Percentiles rank a stretch among this genome's conserved stretches.
Conservation (phyloP, 345 rosid species). For the Cardiospermum halicacabum region DNA sequence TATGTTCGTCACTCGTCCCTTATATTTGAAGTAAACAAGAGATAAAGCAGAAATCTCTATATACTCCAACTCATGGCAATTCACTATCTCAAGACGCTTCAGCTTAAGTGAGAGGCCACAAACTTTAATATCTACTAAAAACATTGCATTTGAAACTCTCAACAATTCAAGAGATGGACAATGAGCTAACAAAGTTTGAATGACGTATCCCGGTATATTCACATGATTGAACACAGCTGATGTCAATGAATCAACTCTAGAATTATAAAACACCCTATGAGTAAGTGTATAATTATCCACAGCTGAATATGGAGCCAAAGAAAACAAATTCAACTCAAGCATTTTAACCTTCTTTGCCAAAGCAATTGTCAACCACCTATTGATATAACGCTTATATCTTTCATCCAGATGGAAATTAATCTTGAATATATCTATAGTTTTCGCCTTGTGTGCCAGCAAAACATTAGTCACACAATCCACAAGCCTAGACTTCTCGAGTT, state of each 20-base stretch:
- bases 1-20: not conserved
- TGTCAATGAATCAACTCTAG: not conserved
- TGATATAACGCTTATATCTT: not conserved
- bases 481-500: not conserved
- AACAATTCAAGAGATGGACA: conserved; percentile 13
- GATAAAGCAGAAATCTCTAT: conserved; percentile 4
- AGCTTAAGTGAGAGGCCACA: conserved; percentile 13
- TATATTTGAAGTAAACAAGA: conserved; percentile 2
- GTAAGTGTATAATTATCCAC: conserved; percentile 1
- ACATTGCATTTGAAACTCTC: not conserved
- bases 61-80: not conserved
- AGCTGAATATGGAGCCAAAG: not conserved
- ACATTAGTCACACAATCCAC: conserved; percentile 10
- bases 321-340: conserved; percentile 7
- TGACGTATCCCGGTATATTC: conserved; percentile 8
- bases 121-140: conserved; percentile 9
- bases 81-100: conserved; percentile 1
- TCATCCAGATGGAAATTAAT: not conserved
- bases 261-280: not conserved
- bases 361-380: conserved; percentile 15
- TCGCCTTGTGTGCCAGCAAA: conserved; percentile 5
- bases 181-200: conserved; percentile 12
- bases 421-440: not conserved
- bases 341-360: conserved; percentile 10
- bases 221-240: not conserved